Evolutionary conservation across 2,329 filamentous ascomycete species (phyloP), one percentile per base, ranked within the genome.

Genomic region (Falciphora oryzae): DNA sequence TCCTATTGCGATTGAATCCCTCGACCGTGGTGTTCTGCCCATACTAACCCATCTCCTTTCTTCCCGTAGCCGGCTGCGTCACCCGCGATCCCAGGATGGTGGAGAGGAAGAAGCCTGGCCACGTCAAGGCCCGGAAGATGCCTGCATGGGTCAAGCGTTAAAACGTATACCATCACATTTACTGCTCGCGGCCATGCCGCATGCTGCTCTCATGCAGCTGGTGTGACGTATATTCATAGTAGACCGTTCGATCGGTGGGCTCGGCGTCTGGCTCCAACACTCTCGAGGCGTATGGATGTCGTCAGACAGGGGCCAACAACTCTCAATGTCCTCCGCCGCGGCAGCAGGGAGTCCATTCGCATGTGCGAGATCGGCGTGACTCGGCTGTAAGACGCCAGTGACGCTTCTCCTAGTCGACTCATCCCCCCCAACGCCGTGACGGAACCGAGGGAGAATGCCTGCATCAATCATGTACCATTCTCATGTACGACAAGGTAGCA

Each of bases 21-120:
- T 28, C 18, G 10, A 25, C 11, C 50, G 14, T 16, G 18, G n/a
- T 56, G 50, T 4, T 25, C n/a, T 29, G 25, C n/a, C n/a, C 28
- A 32, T 44, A 31, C 25, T 29, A 16, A 53, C 56, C 16, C 25
- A 8, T 53, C 59, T 56, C 63, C 56, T 8, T 66, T 65, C 68
- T 67, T 65, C 70, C 72, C 65, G 14, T 58, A 99, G 95, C 94
- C 75, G 96, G 96, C 68, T 93, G 90, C 77, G 86, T 99, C 68
- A 96, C 93, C 63, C 90, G 94, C 74, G 94, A 99, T 80, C 86
- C 89, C 65, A 92, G 94, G 80, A 88, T 84, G 73, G 96, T 99
- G 70, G 95, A 99, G 81, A 94, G 95, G 77, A 99, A 99, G 89
- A 98, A 99, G 86, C 87, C 92, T 65, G 96, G 95, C 71, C 92